A percentile compares a stretch with the other conserved stretches of the same genome.
These are phyloP conservation scores for Phytophthora hibernalis DNA, from an alignment of 352 stramenopile species.

Conservation along the genomic window DNA sequence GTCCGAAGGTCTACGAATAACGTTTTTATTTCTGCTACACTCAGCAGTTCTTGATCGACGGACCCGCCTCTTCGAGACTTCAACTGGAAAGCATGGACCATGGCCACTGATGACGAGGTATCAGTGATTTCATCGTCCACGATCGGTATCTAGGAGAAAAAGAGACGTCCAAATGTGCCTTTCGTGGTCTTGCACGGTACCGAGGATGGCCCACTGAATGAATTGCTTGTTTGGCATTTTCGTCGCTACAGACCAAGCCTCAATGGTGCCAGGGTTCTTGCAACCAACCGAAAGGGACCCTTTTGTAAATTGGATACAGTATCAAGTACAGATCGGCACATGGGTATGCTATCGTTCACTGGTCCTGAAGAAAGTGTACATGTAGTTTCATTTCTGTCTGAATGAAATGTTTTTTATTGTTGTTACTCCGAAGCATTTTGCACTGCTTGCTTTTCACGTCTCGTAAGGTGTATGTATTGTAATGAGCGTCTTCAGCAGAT, in stretches of 20 bases:
- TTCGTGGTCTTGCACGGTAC: slow-evolving; percentile 46
- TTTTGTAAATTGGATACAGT: slow-evolving; percentile 53
- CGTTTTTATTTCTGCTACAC: slow-evolving; percentile 1
- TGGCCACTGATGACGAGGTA: background rate
- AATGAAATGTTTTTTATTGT: too few relatives aligned
- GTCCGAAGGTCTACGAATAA: background rate
- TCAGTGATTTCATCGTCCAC: background rate
- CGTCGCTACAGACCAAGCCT: slow-evolving; percentile 44
- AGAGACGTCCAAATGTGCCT: slow-evolving; percentile 38
- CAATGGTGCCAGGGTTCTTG: slow-evolving; percentile 50
- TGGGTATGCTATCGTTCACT: too few relatives aligned
- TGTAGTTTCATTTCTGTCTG: background rate
- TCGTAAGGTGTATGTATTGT: background rate
- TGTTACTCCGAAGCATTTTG: too few relatives aligned
- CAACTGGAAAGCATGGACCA: background rate
- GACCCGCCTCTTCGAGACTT: slow-evolving; percentile 12
- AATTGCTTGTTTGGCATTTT: slow-evolving; percentile 56
- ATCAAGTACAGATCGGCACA: too few relatives aligned
- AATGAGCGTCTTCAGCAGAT: too few relatives aligned
- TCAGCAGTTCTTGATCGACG: slow-evolving; percentile 2
- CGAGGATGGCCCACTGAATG: slow-evolving; percentile 49
- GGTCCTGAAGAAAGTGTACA: background rate
- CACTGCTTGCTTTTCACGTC: background rate
- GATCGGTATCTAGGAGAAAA: slow-evolving; percentile 21
- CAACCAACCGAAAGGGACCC: slow-evolving; percentile 50